Evolutionary conservation across 805 yeast genomes (phyloP).

Genomic region (Brettanomyces sp.): DNA sequence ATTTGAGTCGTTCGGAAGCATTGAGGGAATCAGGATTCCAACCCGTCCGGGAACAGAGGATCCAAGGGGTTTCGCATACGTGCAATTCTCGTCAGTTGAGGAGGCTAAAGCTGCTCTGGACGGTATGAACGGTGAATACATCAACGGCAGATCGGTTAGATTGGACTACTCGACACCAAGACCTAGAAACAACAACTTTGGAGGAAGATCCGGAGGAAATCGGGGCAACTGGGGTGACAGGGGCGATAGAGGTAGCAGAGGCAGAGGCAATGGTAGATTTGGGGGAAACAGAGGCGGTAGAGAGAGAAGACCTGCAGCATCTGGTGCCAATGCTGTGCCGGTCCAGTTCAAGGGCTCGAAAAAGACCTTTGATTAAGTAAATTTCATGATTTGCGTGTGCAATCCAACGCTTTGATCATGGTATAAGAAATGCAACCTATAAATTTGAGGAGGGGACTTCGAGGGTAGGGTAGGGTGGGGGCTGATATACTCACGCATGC

Average conservation of each 20-base stretch:
- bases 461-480: too few relatives aligned
- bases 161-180: slow-evolving; percentile 89
- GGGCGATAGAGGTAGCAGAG: slow-evolving; percentile 16
- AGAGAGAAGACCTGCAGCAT: slow-evolving; percentile 32
- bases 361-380: slow-evolving; percentile 65
- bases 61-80: slow-evolving; percentile 98
- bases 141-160: slow-evolving; percentile 90
- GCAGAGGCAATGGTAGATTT: slow-evolving; percentile 25
- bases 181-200: slow-evolving; percentile 23
- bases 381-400: too few relatives aligned
- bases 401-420: too few relatives aligned
- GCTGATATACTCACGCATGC: too few relatives aligned
- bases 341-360: slow-evolving; percentile 76
- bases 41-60: slow-evolving; percentile 98
- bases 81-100: slow-evolving; percentile 77
- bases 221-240: slow-evolving; percentile 8
- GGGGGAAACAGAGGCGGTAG: slow-evolving; percentile 33
- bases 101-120: slow-evolving; percentile 86
- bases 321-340: slow-evolving; percentile 63
- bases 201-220: slow-evolving; percentile 9
- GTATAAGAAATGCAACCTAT: too few relatives aligned
- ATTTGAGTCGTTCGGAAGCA: slow-evolving; percentile 72
- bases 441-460: too few relatives aligned
- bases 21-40: slow-evolving; percentile 88
- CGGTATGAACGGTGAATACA: slow-evolving; percentile 78